A percentile compares a stretch with the other conserved stretches of the same genome.
Conservation (phyloP, 1,139 yeast species). For the Hanseniaspora uvarum region DNA sequence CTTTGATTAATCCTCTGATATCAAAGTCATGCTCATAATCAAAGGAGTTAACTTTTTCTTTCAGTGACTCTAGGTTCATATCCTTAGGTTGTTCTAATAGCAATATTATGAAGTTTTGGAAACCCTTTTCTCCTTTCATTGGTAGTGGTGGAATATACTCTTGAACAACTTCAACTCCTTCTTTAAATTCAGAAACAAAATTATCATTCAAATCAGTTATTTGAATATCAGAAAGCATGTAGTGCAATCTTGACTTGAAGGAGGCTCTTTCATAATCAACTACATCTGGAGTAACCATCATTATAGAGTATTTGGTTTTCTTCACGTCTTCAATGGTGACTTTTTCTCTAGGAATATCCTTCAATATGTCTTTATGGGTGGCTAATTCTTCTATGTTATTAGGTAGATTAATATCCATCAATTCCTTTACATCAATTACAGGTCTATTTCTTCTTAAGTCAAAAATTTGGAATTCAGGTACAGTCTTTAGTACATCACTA, state of each 20-base stretch:
- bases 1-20: slow-evolving; percentile 55
- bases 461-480: slow-evolving; percentile 13
- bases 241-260: slow-evolving; percentile 62
- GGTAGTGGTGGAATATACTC: slow-evolving; percentile 80
- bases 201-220: slow-evolving; percentile 42
- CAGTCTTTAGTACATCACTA: slow-evolving; percentile 9
- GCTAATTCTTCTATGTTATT: slow-evolving; percentile 1
- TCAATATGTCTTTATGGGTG: not conserved
- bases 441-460: slow-evolving; percentile 14
- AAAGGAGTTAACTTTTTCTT: slow-evolving; percentile 27
- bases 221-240: slow-evolving; percentile 62
- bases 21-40: slow-evolving; percentile 39
- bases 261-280: slow-evolving; percentile 67
- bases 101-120: slow-evolving; percentile 83
- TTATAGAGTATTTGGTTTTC: slow-evolving; percentile 53
- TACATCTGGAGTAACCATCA: slow-evolving; percentile 83
- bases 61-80: not conserved
- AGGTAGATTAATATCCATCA: slow-evolving; percentile 8
- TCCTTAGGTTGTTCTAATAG: slow-evolving; percentile 58
- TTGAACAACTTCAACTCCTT: slow-evolving; percentile 39
- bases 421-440: not conserved
- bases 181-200: slow-evolving; percentile 42
- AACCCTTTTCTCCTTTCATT: slow-evolving; percentile 64
- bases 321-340: slow-evolving; percentile 17
- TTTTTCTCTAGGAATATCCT: not conserved